These are phyloP conservation scores for barrel medic (Medicago truncatula) DNA, from an alignment of 306 rosid species.

Conservation along the genomic window MtrunA17r5.0-ANR NC_053044.1:32714501-32715000, in stretches of 20 bases:
- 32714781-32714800: slow-evolving; percentile 21
- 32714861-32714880: too few relatives aligned
- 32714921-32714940: too few relatives aligned
- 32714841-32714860: neutral
- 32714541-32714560: neutral
- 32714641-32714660: slow-evolving; percentile 29
- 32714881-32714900: neutral
- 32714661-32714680: slow-evolving; percentile 33
- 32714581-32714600: neutral
- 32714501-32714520: neutral
- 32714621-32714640: slow-evolving; percentile 23
- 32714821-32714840: neutral
- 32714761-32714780: slow-evolving; percentile 20
- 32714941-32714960: neutral
- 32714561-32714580: neutral
- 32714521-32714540: slow-evolving; percentile 17
- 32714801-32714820: slow-evolving; percentile 7
- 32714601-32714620: slow-evolving; percentile 10
- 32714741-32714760: slow-evolving; percentile 27
- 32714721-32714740: slow-evolving; percentile 27
- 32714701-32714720: neutral
- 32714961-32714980: neutral
- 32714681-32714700: slow-evolving; percentile 20
- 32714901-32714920: too few relatives aligned
- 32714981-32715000: too few relatives aligned